Conservation (phyloP, 108 stramenopile species). For the Pelagomonas calceolata region DNA sequence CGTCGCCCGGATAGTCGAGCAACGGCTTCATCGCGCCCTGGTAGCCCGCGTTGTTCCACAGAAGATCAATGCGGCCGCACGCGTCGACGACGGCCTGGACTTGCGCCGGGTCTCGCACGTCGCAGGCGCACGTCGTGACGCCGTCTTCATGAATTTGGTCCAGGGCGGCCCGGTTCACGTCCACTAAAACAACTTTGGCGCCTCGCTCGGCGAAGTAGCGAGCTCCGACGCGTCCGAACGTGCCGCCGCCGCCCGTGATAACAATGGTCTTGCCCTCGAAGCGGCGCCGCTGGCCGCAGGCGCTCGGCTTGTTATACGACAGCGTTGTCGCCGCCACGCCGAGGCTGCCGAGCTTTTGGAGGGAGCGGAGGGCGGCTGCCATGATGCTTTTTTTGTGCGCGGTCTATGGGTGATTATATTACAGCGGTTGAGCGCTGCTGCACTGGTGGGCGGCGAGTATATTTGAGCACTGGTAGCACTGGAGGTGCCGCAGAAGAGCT, state of each 20-base stretch:
- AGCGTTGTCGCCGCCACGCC: no score
- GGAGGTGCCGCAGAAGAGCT: no score
- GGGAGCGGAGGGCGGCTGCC: no score
- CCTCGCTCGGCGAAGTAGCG: constrained; percentile 62
- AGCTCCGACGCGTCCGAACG: constrained; percentile 69
- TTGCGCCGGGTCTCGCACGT: constrained; percentile 49
- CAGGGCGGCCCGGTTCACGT: constrained; percentile 44
- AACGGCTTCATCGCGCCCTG: constrained; percentile 74
- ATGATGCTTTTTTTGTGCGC: no score
- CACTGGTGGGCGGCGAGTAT: no score
- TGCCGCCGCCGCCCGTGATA: constrained; percentile 76
- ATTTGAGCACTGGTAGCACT: no score
- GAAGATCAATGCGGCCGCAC: constrained; percentile 49
- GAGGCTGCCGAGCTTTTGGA: no score
- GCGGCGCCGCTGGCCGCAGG: not conserved
- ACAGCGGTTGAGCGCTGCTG: no score
- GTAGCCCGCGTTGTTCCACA: constrained; percentile 92
- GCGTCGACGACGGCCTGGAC: constrained; percentile 40
- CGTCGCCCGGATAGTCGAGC: constrained; percentile 59
- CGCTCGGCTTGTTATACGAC: no score
- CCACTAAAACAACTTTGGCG: constrained; percentile 63
- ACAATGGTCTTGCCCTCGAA: constrained; percentile 25
- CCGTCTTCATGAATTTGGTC: constrained; percentile 26
- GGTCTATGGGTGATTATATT: no score
- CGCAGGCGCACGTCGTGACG: constrained; percentile 37